Base-by-base conservation (phyloP, 1,139 yeast genomes). In the Zygoascus meyerae region DNA sequence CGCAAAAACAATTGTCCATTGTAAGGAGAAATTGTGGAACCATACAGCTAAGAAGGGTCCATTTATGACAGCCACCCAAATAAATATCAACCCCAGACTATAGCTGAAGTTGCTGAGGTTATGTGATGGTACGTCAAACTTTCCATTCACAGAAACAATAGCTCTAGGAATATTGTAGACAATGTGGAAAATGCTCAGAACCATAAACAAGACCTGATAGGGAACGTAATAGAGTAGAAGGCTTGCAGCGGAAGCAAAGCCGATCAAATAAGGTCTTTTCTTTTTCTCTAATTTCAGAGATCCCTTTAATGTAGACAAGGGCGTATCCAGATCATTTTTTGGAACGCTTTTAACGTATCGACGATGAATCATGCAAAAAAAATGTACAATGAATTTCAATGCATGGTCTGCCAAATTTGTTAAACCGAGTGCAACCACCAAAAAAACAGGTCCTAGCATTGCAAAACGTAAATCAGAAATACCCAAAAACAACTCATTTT, bases 391-490 rank as follows among this genome's bases (percentile, higher is more conserved):
- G 7, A 21, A 21, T 21, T 7, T 21, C 26, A 21, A 21, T 10
- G 14, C 14, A 17, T 35, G 21, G n/a, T 35, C 29, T 29, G 18
- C 17, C n/a, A 32, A 7, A 34, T 61, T 61, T 4, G 78, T 71
- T 14, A 75, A 48, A 0, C 77, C 70, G 12, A 77, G 60, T 0
- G 85, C 71, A 51, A 80, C 69, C 5, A 73, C 45, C 40, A 75
- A 68, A 50, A 81, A 74, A 1, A 81, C 32, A 1, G 83, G 73
- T 0, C 85, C 86, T 35, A 81, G 58, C 48, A 77, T 73, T 40
- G 79, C 62, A 29, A 71, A 67, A 8, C 63, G 39, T 10, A 46
- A 56, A 48, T 81, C 86, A 47, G 79, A 78, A 5, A 81, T 62
- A 0, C 94, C 92, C 47, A 85, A 62, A 55, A 74, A 82, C 55